Evolutionary conservation across 331 rosid species (phyloP).

Genomic region (Acacia concinna): DNA sequence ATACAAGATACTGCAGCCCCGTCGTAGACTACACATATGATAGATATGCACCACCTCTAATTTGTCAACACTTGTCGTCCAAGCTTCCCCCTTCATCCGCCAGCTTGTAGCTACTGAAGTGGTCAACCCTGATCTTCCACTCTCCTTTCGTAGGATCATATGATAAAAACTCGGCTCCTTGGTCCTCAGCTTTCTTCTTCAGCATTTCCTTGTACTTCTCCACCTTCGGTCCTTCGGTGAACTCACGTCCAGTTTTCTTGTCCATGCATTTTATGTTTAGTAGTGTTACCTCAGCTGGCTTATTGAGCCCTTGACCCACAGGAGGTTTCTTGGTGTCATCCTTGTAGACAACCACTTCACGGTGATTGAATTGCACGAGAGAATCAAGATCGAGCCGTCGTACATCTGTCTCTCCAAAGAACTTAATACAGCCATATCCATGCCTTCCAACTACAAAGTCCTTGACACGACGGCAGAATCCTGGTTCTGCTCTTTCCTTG

Average conservation of each 20-base stretch:
- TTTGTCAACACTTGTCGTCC: conserved; percentile 29
- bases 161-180: conserved; percentile 93
- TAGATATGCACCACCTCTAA: not conserved
- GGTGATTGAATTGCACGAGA: conserved; percentile 83
- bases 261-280: conserved; percentile 87
- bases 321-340: conserved; percentile 94
- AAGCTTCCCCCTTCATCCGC: conserved; percentile 46
- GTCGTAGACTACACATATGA: not conserved
- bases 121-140: conserved; percentile 90
- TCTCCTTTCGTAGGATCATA: conserved; percentile 78
- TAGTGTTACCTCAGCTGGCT: conserved; percentile 94
- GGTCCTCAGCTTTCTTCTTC: conserved; percentile 86
- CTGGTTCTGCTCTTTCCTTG: conserved; percentile 93
- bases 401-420: conserved; percentile 91
- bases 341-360: conserved; percentile 91
- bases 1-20: not conserved
- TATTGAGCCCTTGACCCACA: conserved; percentile 95
- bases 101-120: conserved; percentile 71
- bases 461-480: conserved; percentile 81
- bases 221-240: conserved; percentile 70
- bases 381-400: conserved; percentile 89
- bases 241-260: conserved; percentile 72
- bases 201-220: conserved; percentile 91
- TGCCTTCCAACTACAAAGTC: conserved; percentile 92
- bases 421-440: conserved; percentile 87